Percentiles rank a stretch among this genome's conserved stretches.
phyloP scores from a whole-genome alignment of 1,284 basidiomycete genomes.

The Porogramme epimiltina region DNA sequence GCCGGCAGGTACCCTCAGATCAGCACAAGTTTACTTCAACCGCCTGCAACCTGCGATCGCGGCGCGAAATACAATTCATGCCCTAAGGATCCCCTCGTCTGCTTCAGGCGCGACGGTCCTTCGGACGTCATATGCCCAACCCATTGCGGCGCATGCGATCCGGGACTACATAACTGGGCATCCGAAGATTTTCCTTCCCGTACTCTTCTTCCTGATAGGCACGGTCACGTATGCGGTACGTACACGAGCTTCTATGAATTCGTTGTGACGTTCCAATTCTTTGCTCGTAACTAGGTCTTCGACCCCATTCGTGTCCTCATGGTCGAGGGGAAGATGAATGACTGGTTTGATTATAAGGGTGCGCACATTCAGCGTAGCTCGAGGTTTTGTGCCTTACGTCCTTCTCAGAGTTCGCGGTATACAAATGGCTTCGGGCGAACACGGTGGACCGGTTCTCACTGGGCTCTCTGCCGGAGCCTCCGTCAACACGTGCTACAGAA shows the following conservation, averaged over 20 bases:
- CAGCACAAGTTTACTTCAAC: conserved; percentile 62
- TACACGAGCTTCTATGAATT: conserved; percentile 7
- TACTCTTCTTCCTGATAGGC: conserved; percentile 87
- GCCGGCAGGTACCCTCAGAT: conserved; percentile 70
- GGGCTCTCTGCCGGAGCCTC: neutral
- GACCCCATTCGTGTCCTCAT: conserved; percentile 89
- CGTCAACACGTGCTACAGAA: conserved; percentile 25
- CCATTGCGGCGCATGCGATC: conserved; percentile 77
- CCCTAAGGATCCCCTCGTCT: conserved; percentile 47
- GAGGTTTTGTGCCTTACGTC: neutral
- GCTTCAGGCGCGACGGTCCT: conserved; percentile 52
- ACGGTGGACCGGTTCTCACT: conserved; percentile 45
- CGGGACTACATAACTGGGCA: conserved; percentile 86
- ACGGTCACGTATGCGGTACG: conserved; percentile 85
- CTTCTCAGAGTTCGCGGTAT: conserved; percentile 56
- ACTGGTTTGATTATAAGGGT: conserved; percentile 82
- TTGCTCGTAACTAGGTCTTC: conserved; percentile 62
- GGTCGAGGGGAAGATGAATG: conserved; percentile 81
- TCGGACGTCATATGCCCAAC: conserved; percentile 69
- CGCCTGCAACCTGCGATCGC: conserved; percentile 73
- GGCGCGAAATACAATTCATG: conserved; percentile 87
- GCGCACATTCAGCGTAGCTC: conserved; percentile 15
- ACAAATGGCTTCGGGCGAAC: conserved; percentile 68
- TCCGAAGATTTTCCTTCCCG: conserved; percentile 85
- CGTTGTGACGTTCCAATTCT: too few relatives aligned